Evolutionary conservation across 2,329 filamentous ascomycete genomes (phyloP).

Genomic region (Phialophora chinensis): DNA sequence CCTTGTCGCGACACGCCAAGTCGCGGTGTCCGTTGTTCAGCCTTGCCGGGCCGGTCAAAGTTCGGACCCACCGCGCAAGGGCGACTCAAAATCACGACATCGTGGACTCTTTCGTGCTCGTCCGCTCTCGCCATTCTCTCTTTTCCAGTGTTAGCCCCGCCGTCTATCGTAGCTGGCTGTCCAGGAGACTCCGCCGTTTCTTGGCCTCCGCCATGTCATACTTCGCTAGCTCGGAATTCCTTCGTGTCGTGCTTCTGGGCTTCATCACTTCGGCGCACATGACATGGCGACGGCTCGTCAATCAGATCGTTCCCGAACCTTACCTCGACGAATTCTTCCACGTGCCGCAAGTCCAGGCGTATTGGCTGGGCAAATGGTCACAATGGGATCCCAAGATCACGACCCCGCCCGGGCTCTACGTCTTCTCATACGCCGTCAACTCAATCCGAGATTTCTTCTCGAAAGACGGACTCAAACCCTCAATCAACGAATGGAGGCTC

Average conservation of each 20-base stretch:
- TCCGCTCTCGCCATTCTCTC: not conserved
- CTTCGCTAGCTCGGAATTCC: slow-evolving; percentile 29
- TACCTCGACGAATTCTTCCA: slow-evolving; percentile 67
- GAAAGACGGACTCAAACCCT: slow-evolving; percentile 33
- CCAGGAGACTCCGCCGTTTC: not conserved
- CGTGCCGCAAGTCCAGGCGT: slow-evolving; percentile 86
- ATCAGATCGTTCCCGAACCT: slow-evolving; percentile 59
- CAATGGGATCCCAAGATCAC: slow-evolving; percentile 98
- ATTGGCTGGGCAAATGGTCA: slow-evolving; percentile 73
- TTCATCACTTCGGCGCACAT: slow-evolving; percentile 33
- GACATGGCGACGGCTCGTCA: slow-evolving; percentile 54
- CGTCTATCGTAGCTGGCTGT: not conserved
- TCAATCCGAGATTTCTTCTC: slow-evolving; percentile 61
- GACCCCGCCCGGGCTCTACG: slow-evolving; percentile 85
- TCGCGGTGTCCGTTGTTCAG: not conserved
- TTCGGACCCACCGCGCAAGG: not conserved
- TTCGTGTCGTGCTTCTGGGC: slow-evolving; percentile 31
- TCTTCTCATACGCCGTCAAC: slow-evolving; percentile 54
- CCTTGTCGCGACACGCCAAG: slow-evolving; percentile 3
- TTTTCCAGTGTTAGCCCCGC: not conserved
- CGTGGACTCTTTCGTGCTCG: slow-evolving; percentile 1
- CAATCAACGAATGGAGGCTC: slow-evolving; percentile 31
- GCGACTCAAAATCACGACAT: slow-evolving; percentile 3
- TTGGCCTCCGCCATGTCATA: slow-evolving; percentile 31
- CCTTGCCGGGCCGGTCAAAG: not conserved